Base-by-base conservation (phyloP, 1,139 yeast genomes). In the Yamadazyma songkhlaensis region DNA sequence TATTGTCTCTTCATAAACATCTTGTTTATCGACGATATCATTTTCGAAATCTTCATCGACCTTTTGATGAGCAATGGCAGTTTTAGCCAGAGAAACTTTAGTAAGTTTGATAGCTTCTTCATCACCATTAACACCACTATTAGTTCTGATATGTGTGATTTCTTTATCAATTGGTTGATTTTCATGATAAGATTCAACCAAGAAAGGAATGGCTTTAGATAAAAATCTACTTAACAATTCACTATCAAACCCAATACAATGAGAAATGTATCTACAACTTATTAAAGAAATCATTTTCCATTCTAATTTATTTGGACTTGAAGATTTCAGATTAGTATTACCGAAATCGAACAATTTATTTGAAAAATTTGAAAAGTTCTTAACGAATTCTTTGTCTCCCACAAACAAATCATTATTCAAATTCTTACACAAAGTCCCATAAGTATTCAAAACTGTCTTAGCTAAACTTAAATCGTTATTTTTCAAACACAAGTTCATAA, bases 341-440 rank as follows among this genome's bases (percentile, higher is more conserved):
- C 57, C 59, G 9, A 49, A 44, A 14, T 55, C 49, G 15, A 76
- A 57, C 40, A 76, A 60, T 9, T 47, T 45, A 23, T 62, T 61
- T 9, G 72, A 57, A 30, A 84, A 63, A 6, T 50, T 48, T 25
- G 71, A 59, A 49, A 85, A 77, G 28, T 65, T 54, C 43, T 67
- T 64, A 9, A 83, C 75, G 50, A 85, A 83, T 13, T 60, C 70
- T 28, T 76, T 64, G 58, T 87, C 92, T 28, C 95, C 95, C 12
- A 81, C 71, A 49, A 87, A 81, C 34, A 88, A 66, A 7, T 81
- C 81, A 9, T 77, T 79, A 47, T 84, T 88, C 43, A 88, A 74
- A 34, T 77, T 70, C 21, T 64, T 55, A 58, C 95, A 86, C 41
- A 88, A 80, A 0, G 75, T 73, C 9, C 69, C 64, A 50, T 77